A percentile compares a stretch with the other conserved stretches of the same genome.
Conservation (phyloP, 2,329 filamentous ascomycete genomes). For the Botrytis tulipae region DNA sequence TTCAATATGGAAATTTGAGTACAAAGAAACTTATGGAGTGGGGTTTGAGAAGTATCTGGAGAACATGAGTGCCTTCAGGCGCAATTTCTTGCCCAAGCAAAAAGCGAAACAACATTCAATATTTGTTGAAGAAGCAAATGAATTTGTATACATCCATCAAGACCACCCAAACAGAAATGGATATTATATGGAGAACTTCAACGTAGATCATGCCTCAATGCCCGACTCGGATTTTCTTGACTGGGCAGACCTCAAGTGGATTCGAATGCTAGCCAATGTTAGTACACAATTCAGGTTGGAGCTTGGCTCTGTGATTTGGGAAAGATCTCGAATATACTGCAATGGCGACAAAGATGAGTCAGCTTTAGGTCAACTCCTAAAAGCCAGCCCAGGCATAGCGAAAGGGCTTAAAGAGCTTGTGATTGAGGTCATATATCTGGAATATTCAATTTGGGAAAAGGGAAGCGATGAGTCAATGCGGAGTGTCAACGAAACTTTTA, state of each 20-base stretch:
- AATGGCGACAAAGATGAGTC: accelerated
- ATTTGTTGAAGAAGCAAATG: neutral
- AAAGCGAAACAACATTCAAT: accelerated
- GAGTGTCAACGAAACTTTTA: too few relatives aligned
- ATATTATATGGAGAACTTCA: too few relatives aligned
- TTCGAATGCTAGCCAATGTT: neutral
- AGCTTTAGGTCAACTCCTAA: neutral
- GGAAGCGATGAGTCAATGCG: too few relatives aligned
- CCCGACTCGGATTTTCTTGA: too few relatives aligned
- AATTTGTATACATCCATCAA: neutral
- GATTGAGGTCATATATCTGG: too few relatives aligned
- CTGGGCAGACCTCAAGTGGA: neutral
- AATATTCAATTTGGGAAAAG: too few relatives aligned
- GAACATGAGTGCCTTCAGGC: too few relatives aligned
- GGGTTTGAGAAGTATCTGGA: too few relatives aligned
- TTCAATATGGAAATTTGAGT: too few relatives aligned
- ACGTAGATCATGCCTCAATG: too few relatives aligned
- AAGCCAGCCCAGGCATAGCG: neutral
- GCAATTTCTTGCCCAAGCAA: neutral
- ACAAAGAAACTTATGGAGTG: too few relatives aligned
- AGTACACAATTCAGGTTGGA: neutral
- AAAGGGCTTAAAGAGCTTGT: neutral
- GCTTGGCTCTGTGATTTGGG: neutral
- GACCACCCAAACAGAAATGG: neutral
- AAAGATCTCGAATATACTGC: neutral